Conservation (phyloP, 371 early-diverging fungal genomes). For the Syncephalastrum racemosum region DNA sequence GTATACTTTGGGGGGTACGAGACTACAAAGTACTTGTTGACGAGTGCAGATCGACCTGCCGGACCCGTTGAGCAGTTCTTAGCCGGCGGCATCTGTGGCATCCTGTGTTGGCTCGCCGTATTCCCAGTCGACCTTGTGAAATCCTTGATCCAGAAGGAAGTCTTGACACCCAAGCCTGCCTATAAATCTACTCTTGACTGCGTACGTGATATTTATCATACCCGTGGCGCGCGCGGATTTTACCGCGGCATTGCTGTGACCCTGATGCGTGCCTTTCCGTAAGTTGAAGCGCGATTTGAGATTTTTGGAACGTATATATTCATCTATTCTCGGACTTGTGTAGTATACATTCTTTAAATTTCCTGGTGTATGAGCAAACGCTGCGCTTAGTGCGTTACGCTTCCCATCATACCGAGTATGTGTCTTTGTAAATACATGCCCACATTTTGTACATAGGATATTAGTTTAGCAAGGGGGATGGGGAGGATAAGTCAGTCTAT, state of each 20-base stretch:
- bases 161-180: slow-evolving; percentile 43
- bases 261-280: slow-evolving; percentile 76
- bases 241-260: slow-evolving; percentile 79
- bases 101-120: slow-evolving; percentile 77
- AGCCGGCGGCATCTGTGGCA: slow-evolving; percentile 81
- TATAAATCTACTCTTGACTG: slow-evolving; percentile 55
- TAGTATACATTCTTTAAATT: slow-evolving; percentile 26
- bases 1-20: slow-evolving; percentile 84
- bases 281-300: slow-evolving; percentile 37
- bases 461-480: no score
- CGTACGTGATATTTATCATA: slow-evolving; percentile 52
- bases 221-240: slow-evolving; percentile 58
- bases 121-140: slow-evolving; percentile 84
- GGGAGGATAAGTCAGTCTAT: no score
- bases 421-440: slow-evolving; percentile 22
- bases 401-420: slow-evolving; percentile 23
- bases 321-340: background rate
- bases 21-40: slow-evolving; percentile 65
- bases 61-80: slow-evolving; percentile 72
- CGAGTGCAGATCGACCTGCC: slow-evolving; percentile 40
- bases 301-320: background rate
- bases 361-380: slow-evolving; percentile 28
- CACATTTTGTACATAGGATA: background rate
- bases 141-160: slow-evolving; percentile 75
- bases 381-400: slow-evolving; percentile 19